These are phyloP conservation scores for Botryotinia calthae DNA, from an alignment of 2,329 filamentous ascomycete species.

Conservation along the genomic window DNA sequence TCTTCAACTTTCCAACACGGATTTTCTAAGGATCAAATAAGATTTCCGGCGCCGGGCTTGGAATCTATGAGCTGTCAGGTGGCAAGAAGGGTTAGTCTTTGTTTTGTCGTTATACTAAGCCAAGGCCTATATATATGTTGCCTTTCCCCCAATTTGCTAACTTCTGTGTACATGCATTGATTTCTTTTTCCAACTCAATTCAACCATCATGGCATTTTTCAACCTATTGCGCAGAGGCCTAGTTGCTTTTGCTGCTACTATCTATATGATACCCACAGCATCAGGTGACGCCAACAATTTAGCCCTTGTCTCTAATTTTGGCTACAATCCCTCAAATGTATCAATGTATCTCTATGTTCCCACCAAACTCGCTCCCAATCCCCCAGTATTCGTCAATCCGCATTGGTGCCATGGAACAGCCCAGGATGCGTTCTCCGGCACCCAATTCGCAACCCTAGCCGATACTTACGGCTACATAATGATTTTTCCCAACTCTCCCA, in stretches of 20 bases:
- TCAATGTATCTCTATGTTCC: conserved; percentile 36
- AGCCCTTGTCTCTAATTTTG: conserved; percentile 28
- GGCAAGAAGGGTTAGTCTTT: neutral
- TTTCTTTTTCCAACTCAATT: neutral
- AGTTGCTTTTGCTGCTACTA: neutral
- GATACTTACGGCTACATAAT: conserved; percentile 57
- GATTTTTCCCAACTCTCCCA: conserved; percentile 54
- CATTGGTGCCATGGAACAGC: conserved; percentile 45
- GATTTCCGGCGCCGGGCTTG: neutral
- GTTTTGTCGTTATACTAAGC: neutral
- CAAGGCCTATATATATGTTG: neutral
- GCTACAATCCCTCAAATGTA: conserved; percentile 28
- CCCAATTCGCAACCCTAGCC: conserved; percentile 51
- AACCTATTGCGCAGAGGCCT: neutral
- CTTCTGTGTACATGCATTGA: neutral
- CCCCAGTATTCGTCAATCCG: conserved; percentile 34
- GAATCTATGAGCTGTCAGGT: neutral
- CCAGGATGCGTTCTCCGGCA: conserved; percentile 31
- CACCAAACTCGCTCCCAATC: conserved; percentile 21
- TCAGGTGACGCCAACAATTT: neutral
- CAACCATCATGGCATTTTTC: neutral
- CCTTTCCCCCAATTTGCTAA: too few relatives aligned
- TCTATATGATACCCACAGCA: neutral
- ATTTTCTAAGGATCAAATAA: neutral
- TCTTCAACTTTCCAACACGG: neutral